phyloP scores from a whole-genome alignment of 169 alveolate genomes.

The Miamiensis avidus region DNA sequence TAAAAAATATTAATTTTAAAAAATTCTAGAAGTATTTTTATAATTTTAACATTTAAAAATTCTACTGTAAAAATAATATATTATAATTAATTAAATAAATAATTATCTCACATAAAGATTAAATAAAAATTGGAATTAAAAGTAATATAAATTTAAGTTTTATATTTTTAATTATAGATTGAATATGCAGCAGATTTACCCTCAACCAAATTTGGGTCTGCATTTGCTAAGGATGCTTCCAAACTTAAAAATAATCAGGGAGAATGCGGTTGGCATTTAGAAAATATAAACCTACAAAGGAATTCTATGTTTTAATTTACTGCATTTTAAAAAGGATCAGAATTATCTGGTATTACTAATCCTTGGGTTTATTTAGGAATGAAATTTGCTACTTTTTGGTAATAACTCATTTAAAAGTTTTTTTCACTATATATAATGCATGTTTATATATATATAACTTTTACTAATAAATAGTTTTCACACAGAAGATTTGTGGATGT shows the following conservation, averaged over 20 bases:
- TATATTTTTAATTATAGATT: slow-evolving; percentile 8
- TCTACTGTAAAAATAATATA: too few relatives aligned
- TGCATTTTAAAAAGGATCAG: neutral
- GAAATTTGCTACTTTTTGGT: slow-evolving; percentile 66
- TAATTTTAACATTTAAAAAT: too few relatives aligned
- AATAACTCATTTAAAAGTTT: slow-evolving; percentile 10
- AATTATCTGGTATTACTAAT: slow-evolving; percentile 67
- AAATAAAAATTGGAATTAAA: neutral
- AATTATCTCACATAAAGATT: too few relatives aligned
- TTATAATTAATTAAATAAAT: too few relatives aligned
- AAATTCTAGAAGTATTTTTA: neutral
- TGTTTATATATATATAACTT: slow-evolving; percentile 4
- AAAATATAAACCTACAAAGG: slow-evolving; percentile 31
- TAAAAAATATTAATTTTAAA: neutral
- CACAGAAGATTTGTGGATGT: slow-evolving; percentile 64
- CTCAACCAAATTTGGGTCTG: slow-evolving; percentile 56
- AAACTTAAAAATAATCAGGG: slow-evolving; percentile 2
- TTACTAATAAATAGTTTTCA: slow-evolving; percentile 74
- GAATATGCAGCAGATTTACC: slow-evolving; percentile 80
- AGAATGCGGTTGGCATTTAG: slow-evolving; percentile 56
- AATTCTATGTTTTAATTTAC: slow-evolving; percentile 59
- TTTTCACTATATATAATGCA: slow-evolving; percentile 54
- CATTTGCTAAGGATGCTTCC: slow-evolving; percentile 40
- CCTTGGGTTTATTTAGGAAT: slow-evolving; percentile 79
- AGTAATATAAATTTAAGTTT: neutral